Percentiles rank a stretch among this genome's conserved stretches.
Conservation (phyloP, 352 stramenopile species). For the Globisporangium recalcitrans region DNA sequence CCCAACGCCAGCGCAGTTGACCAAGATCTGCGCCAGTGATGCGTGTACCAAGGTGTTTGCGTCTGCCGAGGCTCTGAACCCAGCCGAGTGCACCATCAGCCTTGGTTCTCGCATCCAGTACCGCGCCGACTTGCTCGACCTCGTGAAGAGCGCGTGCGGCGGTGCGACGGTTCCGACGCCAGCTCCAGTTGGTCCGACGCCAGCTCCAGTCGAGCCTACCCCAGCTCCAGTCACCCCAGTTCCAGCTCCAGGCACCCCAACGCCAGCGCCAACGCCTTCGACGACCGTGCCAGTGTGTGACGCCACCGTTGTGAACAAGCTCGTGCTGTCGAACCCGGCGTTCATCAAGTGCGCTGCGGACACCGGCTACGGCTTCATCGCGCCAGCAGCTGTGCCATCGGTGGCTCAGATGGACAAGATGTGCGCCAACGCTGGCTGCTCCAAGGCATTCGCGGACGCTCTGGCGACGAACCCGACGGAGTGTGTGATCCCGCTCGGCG, state of each 20-base stretch:
- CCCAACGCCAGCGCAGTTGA: too few species aligned
- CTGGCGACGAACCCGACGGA: conserved; percentile 8
- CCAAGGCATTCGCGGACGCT: conserved; percentile 8
- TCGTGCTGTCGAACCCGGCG: conserved; percentile 7
- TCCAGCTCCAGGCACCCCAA: not conserved
- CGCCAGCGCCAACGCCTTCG: not conserved
- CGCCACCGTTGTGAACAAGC: not conserved
- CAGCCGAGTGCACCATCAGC: conserved; percentile 13
- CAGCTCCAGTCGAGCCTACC: not conserved
- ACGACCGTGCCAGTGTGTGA: conserved; percentile 2
- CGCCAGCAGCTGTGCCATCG: not conserved
- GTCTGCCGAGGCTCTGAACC: not conserved
- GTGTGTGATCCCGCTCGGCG: not conserved
- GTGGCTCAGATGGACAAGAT: conserved; percentile 13
- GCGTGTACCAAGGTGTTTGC: conserved; percentile 4
- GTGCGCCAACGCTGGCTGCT: conserved; percentile 6
- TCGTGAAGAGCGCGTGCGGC: conserved; percentile 5
- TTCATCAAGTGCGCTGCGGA: conserved; percentile 8
- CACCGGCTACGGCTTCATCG: conserved; percentile 5
- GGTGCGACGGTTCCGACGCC: not conserved
- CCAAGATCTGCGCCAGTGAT: conserved; percentile 11
- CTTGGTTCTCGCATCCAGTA: conserved; percentile 9
- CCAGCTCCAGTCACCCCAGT: not conserved
- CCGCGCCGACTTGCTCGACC: conserved; percentile 12
- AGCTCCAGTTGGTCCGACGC: not conserved